Base-by-base conservation (phyloP, 495 filamentous ascomycete species). In the Podospora pseudocomata region DNA sequence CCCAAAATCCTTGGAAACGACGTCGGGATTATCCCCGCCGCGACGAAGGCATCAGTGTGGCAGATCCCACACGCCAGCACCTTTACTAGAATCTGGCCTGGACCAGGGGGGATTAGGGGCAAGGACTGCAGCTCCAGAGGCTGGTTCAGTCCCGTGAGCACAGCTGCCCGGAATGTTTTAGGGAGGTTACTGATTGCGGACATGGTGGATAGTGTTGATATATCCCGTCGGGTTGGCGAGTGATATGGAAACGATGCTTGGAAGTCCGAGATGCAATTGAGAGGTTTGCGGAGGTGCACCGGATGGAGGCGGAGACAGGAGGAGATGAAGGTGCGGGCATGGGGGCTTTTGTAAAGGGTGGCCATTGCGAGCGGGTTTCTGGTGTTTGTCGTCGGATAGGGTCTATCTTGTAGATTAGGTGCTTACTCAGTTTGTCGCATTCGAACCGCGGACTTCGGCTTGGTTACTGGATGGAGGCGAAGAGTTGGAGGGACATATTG, bases 1-100 rank as follows among this genome's bases (percentile, higher is more conserved):
- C 85, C 85, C 0, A 84, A 83, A 13, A 85, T 72, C n/a, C 80
- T 75, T 2, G 86, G 86, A 57, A 81, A 86, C 26, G 74, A 64
- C n/a, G 81, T 79, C 5, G 77, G 79, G 11, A 85, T 68, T 0
- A 66, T 66, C 19, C 83, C 79, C 1, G 71, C 62, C 62, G 80
- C 77, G 2, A 79, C 71, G 64, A 73, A 73, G 76, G 39, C 39
- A 13, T 49, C 39, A 13, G 39, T 49, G 15, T 49, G 39, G 15
- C 39, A 49, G 15, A 49, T 49, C 5, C 39, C 39, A 11, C 39
- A 49, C 0, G 39, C 39, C 7, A 49, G 39, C 9, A 49, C 39
- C 39, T 49, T 49, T 0, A 49, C 39, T 11, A 49, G 13, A 11
- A 49, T 49, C 39, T 49, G 39, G 7, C 39, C 39, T 11, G 9